Percentiles rank a stretch among this genome's conserved stretches.
Conservation (phyloP, 257 asterid genomes). For the Osmanthus fragrans region DNA sequence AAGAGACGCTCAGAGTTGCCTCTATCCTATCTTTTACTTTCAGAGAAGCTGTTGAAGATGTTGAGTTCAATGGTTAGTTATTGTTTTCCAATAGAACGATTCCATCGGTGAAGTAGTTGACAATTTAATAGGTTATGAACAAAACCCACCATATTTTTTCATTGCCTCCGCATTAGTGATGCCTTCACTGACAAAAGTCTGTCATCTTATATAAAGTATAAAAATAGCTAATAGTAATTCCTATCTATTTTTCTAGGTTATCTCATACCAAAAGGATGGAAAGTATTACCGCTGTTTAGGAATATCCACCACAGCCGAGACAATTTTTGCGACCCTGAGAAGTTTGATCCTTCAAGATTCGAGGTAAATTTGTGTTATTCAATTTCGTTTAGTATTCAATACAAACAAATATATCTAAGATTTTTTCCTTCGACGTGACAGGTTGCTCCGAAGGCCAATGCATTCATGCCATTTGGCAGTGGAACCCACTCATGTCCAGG, state of each 20-base stretch:
- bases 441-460: constrained; percentile 82
- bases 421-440: constrained; percentile 20
- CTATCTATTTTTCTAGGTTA: constrained; percentile 43
- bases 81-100: not conserved
- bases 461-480: constrained; percentile 95
- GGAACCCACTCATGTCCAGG: constrained; percentile 96
- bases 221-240: too few species aligned
- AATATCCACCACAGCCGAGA: constrained; percentile 91
- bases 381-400: too few species aligned
- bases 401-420: too few species aligned
- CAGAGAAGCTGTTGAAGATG: constrained; percentile 86
- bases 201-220: too few species aligned
- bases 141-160: too few species aligned
- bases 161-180: too few species aligned
- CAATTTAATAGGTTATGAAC: too few species aligned
- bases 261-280: constrained; percentile 93
- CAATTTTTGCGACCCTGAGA: constrained; percentile 81
- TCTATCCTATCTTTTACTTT: constrained; percentile 71
- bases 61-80: constrained; percentile 65
- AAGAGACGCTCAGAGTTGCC: constrained; percentile 76
- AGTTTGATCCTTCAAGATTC: constrained; percentile 96
- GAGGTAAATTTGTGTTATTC: constrained; percentile 51
- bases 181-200: too few species aligned
- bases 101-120: too few species aligned
- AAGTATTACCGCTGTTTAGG: constrained; percentile 89